Evolutionary conservation across 1,284 basidiomycete genomes (phyloP), one percentile per base, ranked within the genome.

Genomic region (Austropuccinia psidii): DNA sequence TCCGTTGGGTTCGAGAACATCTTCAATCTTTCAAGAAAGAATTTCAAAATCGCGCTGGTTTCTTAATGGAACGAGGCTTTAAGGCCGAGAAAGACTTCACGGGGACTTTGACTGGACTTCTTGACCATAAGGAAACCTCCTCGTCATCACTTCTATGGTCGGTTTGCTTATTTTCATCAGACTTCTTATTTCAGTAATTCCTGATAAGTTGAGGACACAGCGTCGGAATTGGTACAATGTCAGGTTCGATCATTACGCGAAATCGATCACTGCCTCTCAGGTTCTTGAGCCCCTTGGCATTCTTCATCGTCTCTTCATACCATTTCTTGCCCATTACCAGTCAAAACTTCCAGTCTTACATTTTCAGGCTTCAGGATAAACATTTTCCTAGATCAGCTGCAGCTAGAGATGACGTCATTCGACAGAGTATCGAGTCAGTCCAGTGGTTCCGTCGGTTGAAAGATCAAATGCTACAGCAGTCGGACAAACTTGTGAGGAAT

Each of bases 181-280:
- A 31, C 15, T 37, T 43, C 21, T 41, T 35, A 4, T 52, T 3
- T 4, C 19, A 52, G 21, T 35, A 13, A n/a, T 31, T 45, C n/a
- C n/a, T n/a, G 11, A 11, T 45, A n/a, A 45, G n/a, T 61, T 19
- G 1, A 35, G n/a, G n/a, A n/a, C n/a, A n/a, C n/a, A 73, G 70
- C 55, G 58, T 73, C 27, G 70, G 58, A 55, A 73, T 73, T 33
- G 58, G 70, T 37, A 64, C 70, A 11, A 62, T 73, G 49, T 62
- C 70, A 31, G 70, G 70, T 62, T 73, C 70, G 19, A 73, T 73
- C 27, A 39, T 73, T 1, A 49, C 70, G n/a, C 45, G 70, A 62
- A 73, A 64, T 29, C 29, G 70, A 73, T 52, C 70, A 21, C 52
- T 73, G 8, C 60, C 58, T 8, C 47, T 73, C 13, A 62, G 70